Evolutionary conservation across 1,284 basidiomycete species (phyloP), one percentile per base, ranked within the genome.

Genomic region (Trametes pubescens): DNA sequence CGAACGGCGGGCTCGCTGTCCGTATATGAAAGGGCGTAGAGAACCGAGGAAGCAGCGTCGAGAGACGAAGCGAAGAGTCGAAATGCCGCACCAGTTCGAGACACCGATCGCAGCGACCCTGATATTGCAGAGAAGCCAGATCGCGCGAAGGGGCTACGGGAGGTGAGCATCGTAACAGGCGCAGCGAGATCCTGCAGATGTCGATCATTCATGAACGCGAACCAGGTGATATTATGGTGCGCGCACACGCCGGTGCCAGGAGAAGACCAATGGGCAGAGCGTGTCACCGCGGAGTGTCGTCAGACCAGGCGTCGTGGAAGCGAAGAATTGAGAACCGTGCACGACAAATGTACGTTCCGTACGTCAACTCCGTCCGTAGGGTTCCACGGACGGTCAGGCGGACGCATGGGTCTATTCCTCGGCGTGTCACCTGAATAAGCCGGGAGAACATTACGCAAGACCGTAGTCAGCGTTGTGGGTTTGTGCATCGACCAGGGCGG

Each of bases 371-470:
- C 35, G 35, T 21, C 52, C 26, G 35, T 7, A 55, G 44, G 60
- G 57, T 62, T 64, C 64, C 67, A 64, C 64, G 59, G 57, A 60
- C 38, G 57, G 62, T 68, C 66, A 68, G 60, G 61, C 59, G 64
- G 53, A 29, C 61, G 59, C 37, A 51, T 52, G 61, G 54, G 29
- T 35, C 24, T 38, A 24, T 51, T 49, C 51, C 29, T 46, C 43
- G 56, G 51, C 47, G 24, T 48, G 47, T 48, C 35, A 35, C 22
- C 54, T 67, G 47, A 34, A 40, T n/a, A 22, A 21, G 21, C 38
- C 61, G 43, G 56, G 51, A 44, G 32, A 34, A 1, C 13, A 56
- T 55, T 63, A 59, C 51, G 57, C 54, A 55, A 59, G 32, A n/a
- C 16, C 16, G 21, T 40, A 3, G 46, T 51, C 58, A 62, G 56